Conservation (phyloP, 176 grass and related monocot genomes). For the Pontederia paniculata region DNA sequence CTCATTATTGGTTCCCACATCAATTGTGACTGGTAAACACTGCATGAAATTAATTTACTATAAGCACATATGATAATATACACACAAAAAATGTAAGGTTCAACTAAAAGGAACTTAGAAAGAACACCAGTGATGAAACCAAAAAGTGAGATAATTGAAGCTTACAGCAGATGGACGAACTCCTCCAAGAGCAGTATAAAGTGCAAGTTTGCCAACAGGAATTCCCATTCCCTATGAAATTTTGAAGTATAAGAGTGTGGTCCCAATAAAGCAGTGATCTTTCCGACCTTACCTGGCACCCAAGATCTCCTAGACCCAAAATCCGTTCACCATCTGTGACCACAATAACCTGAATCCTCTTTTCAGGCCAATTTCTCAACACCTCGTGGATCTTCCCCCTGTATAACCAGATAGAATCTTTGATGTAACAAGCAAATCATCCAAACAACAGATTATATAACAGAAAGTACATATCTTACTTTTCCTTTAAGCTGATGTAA, state of each 20-base stretch:
- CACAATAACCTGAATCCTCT: constrained; percentile 91
- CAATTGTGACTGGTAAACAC: constrained; percentile 96
- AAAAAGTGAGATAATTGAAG: background rate
- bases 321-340: constrained; percentile 86
- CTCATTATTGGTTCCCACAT: constrained; percentile 95
- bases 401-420: background rate
- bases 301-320: constrained; percentile 88
- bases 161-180: constrained; percentile 69
- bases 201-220: constrained; percentile 76
- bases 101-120: background rate
- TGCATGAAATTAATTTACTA: constrained; percentile 18
- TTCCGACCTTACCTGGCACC: constrained; percentile 58
- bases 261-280: background rate
- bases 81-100: background rate
- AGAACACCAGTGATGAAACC: background rate
- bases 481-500: constrained; percentile 79
- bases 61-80: background rate
- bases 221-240: constrained; percentile 78
- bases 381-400: constrained; percentile 75
- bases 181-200: constrained; percentile 83
- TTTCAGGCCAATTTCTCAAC: constrained; percentile 85
- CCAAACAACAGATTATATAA: background rate
- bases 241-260: background rate
- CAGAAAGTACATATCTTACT: constrained; percentile 25
- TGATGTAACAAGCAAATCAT: constrained; percentile 7